These are phyloP conservation scores for Amylocystis lapponica DNA, from an alignment of 768 basidiomycete species.

Conservation along the genomic window DNA sequence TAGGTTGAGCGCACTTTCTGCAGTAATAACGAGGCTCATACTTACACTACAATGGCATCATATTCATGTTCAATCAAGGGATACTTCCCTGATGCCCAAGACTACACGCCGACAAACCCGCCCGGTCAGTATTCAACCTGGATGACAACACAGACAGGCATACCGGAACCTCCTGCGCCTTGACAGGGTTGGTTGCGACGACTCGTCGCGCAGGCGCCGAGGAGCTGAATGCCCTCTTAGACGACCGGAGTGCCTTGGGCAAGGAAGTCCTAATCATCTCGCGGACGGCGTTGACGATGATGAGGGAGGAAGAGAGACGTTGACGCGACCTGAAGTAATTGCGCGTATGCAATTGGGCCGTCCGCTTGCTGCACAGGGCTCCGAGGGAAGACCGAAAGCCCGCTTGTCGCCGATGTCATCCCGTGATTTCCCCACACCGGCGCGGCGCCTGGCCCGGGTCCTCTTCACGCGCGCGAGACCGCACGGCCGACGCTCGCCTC, in stretches of 20 bases:
- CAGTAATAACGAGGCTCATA: conserved; percentile 11
- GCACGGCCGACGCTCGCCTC: too few relatives aligned
- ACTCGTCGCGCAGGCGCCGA: conserved; percentile 55
- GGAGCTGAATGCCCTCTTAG: conserved; percentile 59
- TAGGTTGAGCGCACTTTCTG: neutral
- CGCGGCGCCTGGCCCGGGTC: neutral
- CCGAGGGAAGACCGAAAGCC: conserved; percentile 17
- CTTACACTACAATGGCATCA: conserved; percentile 97
- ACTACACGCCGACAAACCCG: conserved; percentile 39
- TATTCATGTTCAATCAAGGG: conserved; percentile 98
- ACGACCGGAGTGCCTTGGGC: conserved; percentile 43
- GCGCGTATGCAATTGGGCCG: conserved; percentile 1
- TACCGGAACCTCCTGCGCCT: conserved; percentile 81
- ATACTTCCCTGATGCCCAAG: conserved; percentile 84
- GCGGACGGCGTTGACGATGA: conserved; percentile 12
- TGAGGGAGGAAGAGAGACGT: conserved; percentile 3
- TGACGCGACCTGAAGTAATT: conserved; percentile 3
- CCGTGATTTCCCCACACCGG: conserved; percentile 13
- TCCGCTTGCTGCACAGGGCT: conserved; percentile 8
- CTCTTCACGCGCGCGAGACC: too few relatives aligned
- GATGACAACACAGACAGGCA: conserved; percentile 9
- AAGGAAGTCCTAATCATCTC: conserved; percentile 64
- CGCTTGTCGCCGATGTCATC: conserved; percentile 18
- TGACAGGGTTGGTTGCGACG: conserved; percentile 67
- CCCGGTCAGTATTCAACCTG: neutral